Conservation (phyloP, 2,329 filamentous ascomycete genomes). For the Simplicillium sp. region DNA sequence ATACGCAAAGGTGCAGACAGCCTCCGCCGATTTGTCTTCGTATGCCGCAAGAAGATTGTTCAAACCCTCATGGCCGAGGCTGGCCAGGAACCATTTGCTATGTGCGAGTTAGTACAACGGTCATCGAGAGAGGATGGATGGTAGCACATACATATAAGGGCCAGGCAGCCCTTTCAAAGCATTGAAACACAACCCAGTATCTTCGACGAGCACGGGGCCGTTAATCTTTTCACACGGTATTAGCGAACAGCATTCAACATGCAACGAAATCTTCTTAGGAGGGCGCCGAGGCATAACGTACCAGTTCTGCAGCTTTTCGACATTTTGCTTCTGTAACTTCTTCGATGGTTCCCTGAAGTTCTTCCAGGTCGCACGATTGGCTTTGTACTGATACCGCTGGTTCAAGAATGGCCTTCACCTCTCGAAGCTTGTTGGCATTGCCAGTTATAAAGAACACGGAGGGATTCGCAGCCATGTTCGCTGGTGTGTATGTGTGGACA, state of each 20-base stretch:
- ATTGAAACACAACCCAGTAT: conserved; percentile 89
- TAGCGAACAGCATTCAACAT: no score
- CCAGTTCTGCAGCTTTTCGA: conserved; percentile 66
- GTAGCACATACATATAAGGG: conserved; percentile 72
- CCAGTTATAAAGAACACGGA: conserved; percentile 88
- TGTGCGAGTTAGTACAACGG: neutral
- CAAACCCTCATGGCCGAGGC: conserved; percentile 72
- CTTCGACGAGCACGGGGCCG: conserved; percentile 88
- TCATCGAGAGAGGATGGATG: neutral
- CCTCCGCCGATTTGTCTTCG: conserved; percentile 82
- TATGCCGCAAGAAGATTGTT: conserved; percentile 88
- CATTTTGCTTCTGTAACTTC: conserved; percentile 88
- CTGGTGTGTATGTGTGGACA: conserved; percentile 2
- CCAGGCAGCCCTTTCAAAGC: conserved; percentile 86
- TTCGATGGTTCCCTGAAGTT: conserved; percentile 87
- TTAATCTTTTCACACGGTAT: conserved; percentile 46
- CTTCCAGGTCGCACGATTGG: conserved; percentile 69
- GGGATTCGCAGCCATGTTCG: conserved; percentile 24
- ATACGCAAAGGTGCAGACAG: conserved; percentile 94
- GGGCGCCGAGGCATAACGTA: conserved; percentile 23
- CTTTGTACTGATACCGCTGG: conserved; percentile 63
- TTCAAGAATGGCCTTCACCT: conserved; percentile 81
- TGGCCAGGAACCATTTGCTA: conserved; percentile 90
- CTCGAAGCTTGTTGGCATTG: conserved; percentile 86
- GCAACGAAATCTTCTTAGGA: no score